Evolutionary conservation across 2,329 filamentous ascomycete genomes (phyloP), one percentile per base, ranked within the genome.

Genomic region (Nothopassalora personata): DNA sequence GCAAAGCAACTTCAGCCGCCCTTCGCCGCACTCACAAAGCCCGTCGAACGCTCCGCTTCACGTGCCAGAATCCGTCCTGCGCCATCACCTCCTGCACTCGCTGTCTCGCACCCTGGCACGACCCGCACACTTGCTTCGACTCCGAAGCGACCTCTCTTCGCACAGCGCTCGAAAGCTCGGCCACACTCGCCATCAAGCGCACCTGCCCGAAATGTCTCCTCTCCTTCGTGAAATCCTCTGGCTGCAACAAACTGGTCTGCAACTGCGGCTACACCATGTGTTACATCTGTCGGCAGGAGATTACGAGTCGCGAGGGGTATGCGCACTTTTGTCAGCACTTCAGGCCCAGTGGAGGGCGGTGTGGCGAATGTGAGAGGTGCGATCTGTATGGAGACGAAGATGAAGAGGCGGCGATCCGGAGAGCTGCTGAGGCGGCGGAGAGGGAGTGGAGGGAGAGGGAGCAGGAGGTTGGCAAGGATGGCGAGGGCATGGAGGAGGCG

Each of bases 261-360:
- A 86, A 91, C 15, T 99, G 94, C 75, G 94, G 94, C 8, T 97
- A 97, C 76, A 88, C 89, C 67, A 97, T 97, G 93, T 99, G 94
- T 73, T 99, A 99, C 71, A 85, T 97, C 50, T 99, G 94, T 74
- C 89, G 94, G 45, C 71, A 75, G 46, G 75, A 77, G n/a, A 75
- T 82, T 18, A 65, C 65, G 5, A 78, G 83, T 53, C 76, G 77
- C 2, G 87, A 92, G 72, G 92, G 93, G 0, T 97, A 99, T 74
- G 82, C 86, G 43, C 94, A 99, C 74, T 99, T 97, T 71, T 99
- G 94, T 73, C 89, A 96, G 72, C 94, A 97, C 75, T 97, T 97
- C 73, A 83, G 94, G 8, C 87, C 90, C 9, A 90, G 88, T 0
- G 91, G 92, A 52, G 82, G 83, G 13, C 79, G 81, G 13, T 99